phyloP scores from a whole-genome alignment of 495 filamentous ascomycete species.

The Bombardia bombarda region DNA sequence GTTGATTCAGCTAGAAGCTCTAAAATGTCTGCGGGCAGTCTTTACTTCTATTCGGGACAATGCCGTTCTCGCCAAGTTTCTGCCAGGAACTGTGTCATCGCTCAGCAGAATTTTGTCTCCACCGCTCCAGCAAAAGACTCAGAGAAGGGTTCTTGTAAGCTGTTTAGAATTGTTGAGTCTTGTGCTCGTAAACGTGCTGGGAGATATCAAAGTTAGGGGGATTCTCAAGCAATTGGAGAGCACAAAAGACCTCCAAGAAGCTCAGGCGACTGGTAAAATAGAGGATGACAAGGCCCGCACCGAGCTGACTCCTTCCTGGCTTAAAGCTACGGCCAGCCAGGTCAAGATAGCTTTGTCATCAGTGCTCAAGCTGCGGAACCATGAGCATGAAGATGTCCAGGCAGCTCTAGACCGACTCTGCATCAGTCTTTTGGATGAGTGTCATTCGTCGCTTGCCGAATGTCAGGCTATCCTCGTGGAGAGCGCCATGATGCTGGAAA shows the following conservation, averaged over 20 bases:
- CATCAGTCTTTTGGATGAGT: slow-evolving; percentile 64
- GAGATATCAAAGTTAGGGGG: slow-evolving; percentile 47
- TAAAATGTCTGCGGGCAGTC: slow-evolving; percentile 55
- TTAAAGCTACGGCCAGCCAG: slow-evolving; percentile 72
- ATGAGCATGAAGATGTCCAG: slow-evolving; percentile 65
- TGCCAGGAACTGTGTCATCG: slow-evolving; percentile 81
- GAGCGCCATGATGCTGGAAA: slow-evolving; percentile 67
- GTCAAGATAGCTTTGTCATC: slow-evolving; percentile 79
- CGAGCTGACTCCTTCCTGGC: slow-evolving; percentile 56
- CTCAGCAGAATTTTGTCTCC: slow-evolving; percentile 68
- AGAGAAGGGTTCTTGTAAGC: slow-evolving; percentile 53
- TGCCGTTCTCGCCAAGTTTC: slow-evolving; percentile 68
- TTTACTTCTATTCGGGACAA: slow-evolving; percentile 56
- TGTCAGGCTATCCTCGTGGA: slow-evolving; percentile 68
- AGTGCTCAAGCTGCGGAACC: slow-evolving; percentile 66
- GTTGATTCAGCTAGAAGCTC: slow-evolving; percentile 58
- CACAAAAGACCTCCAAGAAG: slow-evolving; percentile 3
- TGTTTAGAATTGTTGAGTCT: slow-evolving; percentile 52
- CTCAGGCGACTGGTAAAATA: not conserved
- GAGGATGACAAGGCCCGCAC: slow-evolving; percentile 3
- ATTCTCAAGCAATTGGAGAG: slow-evolving; percentile 24
- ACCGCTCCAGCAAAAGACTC: slow-evolving; percentile 53
- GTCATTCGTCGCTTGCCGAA: slow-evolving; percentile 62
- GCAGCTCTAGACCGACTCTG: slow-evolving; percentile 61
- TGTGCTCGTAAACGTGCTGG: slow-evolving; percentile 56